phyloP scores from a whole-genome alignment of 495 filamentous ascomycete genomes.

The Daldinia loculata region DNA sequence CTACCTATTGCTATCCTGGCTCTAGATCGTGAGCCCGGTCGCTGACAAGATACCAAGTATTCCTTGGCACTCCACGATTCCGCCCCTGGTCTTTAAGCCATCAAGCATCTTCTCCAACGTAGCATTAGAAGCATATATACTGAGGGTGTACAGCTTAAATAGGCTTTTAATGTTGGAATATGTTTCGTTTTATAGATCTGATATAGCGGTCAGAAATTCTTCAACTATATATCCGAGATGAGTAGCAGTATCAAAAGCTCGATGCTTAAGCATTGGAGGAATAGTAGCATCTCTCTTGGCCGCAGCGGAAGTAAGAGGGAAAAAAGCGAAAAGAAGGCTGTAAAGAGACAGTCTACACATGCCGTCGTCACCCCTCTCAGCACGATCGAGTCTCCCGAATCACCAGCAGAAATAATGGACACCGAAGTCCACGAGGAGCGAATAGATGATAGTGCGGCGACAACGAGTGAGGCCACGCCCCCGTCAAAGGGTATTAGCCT shows the following conservation, averaged over 20 bases:
- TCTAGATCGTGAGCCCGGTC: not conserved
- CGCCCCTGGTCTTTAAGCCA: not conserved
- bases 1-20: slow-evolving; percentile 18
- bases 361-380: slow-evolving; percentile 1
- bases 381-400: slow-evolving; percentile 5
- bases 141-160: not conserved
- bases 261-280: slow-evolving; percentile 33
- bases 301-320: slow-evolving; percentile 28
- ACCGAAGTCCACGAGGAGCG: slow-evolving; percentile 3
- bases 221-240: slow-evolving; percentile 18
- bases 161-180: not conserved
- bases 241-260: slow-evolving; percentile 24
- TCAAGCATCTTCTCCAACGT: not conserved
- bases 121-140: slow-evolving; percentile 7
- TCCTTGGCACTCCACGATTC: not conserved
- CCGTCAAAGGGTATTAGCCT: slow-evolving; percentile 40
- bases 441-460: not conserved
- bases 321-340: slow-evolving; percentile 10
- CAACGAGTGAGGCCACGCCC: not conserved
- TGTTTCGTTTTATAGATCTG: not conserved
- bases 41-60: not conserved
- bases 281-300: slow-evolving; percentile 25
- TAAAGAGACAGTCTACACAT: slow-evolving; percentile 22
- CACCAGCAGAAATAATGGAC: not conserved
- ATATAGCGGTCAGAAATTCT: slow-evolving; percentile 4